Base-by-base conservation (phyloP, 202 grass and related monocot genomes). In the Zoysia matrella region DNA sequence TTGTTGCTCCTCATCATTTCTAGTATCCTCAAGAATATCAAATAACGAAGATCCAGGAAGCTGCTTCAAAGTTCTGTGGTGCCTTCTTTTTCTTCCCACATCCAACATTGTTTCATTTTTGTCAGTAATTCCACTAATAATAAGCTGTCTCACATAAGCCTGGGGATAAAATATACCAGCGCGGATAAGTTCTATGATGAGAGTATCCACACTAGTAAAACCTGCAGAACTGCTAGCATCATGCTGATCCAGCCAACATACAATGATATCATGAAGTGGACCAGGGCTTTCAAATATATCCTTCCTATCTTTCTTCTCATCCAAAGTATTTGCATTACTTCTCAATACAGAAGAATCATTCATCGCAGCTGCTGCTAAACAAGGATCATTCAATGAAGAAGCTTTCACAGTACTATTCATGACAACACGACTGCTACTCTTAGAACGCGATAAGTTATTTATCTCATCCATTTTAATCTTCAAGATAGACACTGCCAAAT, bases 191-290 rank as follows among this genome's bases (percentile, higher is more conserved):
- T 96, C 96, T 77, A 93, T 75, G 11, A 99, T 76, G 76, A 99
- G 81, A 86, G 86, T 77, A 79, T 98, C 85, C 48, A 95, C 87
- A 16, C 86, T 75, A 57, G 84, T 95, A 67, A 85, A 93, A 77
- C 96, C 93, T 62, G 86, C 88, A 87, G 83, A 82, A 74, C 86
- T 93, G 67, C 89, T 86, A 76, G 83, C 88, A 52, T 98, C 96
- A 88, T 93, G 93, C 71, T 98, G 96, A 87, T 99, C 96, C 63
- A 99, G 81, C 96, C 96, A 99, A 76, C 96, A 99, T 40, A 99
- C 96, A 44, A 99, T 88, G 47, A 99, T 92, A 62, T 99, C 96
- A 63, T 99, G 96, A 80, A 99, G 72, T 62, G 96, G 96, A 72
- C 96, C 96, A 78, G 96, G 96, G 65, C 96, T 96, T 85, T 88